These are phyloP conservation scores for Thuidium tamariscinum DNA, from an alignment of 225 moss, liverwort and hornwort genomes.

Conservation along the genomic window DNA sequence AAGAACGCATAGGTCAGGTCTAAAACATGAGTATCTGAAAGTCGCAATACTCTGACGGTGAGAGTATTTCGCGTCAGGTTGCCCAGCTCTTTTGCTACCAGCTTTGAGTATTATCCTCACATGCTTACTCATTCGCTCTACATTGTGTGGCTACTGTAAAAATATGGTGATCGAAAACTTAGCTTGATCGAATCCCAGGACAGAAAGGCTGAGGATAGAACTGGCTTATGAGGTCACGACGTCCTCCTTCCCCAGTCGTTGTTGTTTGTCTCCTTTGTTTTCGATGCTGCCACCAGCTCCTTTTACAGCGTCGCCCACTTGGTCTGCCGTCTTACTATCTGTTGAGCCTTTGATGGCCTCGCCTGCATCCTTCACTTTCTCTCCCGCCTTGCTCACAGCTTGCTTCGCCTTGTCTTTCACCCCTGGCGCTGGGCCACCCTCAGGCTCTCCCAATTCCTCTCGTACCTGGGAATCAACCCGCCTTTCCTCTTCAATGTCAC, in stretches of 20 bases:
- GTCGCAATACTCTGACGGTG: background rate
- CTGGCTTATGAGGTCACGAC: slow-evolving; percentile 24
- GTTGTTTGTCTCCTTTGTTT: background rate
- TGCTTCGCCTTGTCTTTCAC: slow-evolving; percentile 26
- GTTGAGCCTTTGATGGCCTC: slow-evolving; percentile 8
- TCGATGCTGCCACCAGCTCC: slow-evolving; percentile 11
- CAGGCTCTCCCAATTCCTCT: slow-evolving; percentile 35
- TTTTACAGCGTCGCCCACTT: slow-evolving; percentile 26
- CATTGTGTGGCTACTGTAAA: background rate
- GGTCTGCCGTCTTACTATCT: background rate
- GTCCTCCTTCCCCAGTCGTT: slow-evolving; percentile 8
- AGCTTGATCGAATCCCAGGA: background rate
- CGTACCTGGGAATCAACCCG: slow-evolving; percentile 20
- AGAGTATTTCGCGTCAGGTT: background rate
- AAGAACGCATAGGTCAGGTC: background rate
- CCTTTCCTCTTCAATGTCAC: slow-evolving; percentile 15
- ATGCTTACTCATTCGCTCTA: background rate
- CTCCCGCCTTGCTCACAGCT: slow-evolving; percentile 7
- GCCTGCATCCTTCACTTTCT: slow-evolving; percentile 29
- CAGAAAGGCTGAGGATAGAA: background rate
- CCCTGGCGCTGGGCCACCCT: slow-evolving; percentile 18
- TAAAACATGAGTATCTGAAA: background rate
- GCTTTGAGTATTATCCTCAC: background rate
- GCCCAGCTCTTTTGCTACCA: background rate
- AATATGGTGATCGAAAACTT: background rate